Percentiles rank a stretch among this genome's conserved stretches.
These are phyloP conservation scores for Raffaelea arxii DNA, from an alignment of 2,329 filamentous ascomycete genomes.

Conservation along the genomic window DNA sequence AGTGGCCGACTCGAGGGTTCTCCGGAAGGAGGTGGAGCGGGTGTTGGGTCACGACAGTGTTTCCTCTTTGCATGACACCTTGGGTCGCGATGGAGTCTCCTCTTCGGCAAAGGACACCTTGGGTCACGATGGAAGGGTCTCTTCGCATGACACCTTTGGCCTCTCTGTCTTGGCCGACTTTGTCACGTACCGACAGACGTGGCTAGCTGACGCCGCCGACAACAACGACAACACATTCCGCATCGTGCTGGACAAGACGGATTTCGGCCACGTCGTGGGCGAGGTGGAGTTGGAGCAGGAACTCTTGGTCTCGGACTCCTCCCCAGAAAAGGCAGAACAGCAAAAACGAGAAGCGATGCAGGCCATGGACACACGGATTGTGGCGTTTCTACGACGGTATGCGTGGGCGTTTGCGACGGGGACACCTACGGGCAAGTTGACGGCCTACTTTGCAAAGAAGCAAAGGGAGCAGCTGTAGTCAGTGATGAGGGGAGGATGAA, in stretches of 20 bases:
- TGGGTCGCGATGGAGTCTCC: no score
- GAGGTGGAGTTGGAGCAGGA: slow-evolving; percentile 4
- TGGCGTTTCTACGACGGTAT: background rate
- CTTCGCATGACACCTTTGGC: background rate
- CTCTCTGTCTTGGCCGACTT: background rate
- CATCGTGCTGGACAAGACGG: slow-evolving; percentile 3
- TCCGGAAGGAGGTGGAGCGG: background rate
- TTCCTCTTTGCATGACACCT: no score
- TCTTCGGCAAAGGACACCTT: no score
- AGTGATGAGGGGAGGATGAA: no score
- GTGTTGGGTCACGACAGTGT: background rate
- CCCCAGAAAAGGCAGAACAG: background rate
- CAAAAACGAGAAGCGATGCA: background rate
- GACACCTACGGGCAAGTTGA: slow-evolving; percentile 4
- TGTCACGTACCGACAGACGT: background rate
- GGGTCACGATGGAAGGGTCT: no score
- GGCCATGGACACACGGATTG: slow-evolving; percentile 1
- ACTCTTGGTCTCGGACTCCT: background rate
- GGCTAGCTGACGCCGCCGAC: background rate
- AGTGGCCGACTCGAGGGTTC: background rate
- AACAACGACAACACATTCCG: no score
- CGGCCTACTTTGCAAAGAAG: slow-evolving; percentile 2
- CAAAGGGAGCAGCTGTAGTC: background rate
- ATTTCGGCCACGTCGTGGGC: slow-evolving; percentile 4
- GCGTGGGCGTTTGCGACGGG: slow-evolving; percentile 2